Conservation (phyloP, 805 yeast genomes). For the Cyberlindnera americana region DNA sequence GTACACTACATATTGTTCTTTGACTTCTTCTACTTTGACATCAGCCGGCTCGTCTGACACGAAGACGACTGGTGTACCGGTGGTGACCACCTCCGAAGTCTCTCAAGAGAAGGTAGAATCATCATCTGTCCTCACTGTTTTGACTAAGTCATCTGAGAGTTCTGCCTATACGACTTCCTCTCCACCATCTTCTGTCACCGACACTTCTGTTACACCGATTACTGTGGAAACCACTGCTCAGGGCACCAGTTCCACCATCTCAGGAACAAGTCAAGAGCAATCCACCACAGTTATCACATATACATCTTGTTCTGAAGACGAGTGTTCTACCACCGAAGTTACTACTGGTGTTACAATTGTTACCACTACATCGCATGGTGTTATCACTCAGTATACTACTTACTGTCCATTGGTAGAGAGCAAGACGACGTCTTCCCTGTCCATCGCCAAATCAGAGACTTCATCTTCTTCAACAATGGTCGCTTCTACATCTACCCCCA, state of each 20-base stretch:
- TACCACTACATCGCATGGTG: constrained; percentile 34
- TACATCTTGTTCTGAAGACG: constrained; percentile 20
- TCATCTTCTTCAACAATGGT: neutral
- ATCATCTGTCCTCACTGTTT: no score
- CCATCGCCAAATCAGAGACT: constrained; percentile 2
- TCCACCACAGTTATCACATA: constrained; percentile 13
- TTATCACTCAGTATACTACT: constrained; percentile 25
- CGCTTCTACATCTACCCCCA: neutral
- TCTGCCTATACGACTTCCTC: constrained; percentile 17
- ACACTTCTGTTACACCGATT: constrained; percentile 30
- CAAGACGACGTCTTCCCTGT: neutral
- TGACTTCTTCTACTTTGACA: constrained; percentile 7
- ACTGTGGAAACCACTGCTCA: constrained; percentile 26
- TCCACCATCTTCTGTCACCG: constrained; percentile 30
- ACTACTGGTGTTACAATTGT: constrained; percentile 26
- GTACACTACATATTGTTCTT: constrained; percentile 26
- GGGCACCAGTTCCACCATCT: no score
- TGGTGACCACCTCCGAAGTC: no score
- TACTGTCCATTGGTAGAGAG: constrained; percentile 25
- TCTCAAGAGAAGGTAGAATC: no score
- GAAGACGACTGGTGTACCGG: no score
- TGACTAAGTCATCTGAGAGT: no score
- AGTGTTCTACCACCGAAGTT: constrained; percentile 16
- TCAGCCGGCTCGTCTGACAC: no score
- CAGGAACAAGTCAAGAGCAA: no score